Percentiles rank a stretch among this genome's conserved stretches.
Conservation (phyloP, 257 asterid genomes). For the Leptodermis oblonga region DNA sequence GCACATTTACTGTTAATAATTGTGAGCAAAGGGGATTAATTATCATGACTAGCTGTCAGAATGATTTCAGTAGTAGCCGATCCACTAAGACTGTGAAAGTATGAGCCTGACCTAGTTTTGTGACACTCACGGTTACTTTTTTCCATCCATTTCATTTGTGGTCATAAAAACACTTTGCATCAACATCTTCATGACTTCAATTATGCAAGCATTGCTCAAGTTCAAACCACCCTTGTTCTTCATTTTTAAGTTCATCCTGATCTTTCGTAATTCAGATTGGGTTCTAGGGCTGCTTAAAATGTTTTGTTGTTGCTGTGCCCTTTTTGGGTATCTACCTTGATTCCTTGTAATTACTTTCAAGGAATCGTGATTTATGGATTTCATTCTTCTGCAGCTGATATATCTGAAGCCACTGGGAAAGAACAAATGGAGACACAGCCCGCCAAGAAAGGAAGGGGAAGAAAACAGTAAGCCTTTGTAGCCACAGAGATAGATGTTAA, state of each 20-base stretch:
- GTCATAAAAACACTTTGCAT: background rate
- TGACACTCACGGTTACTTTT: background rate
- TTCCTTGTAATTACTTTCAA: background rate
- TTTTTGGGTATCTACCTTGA: background rate
- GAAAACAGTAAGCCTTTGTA: conserved; percentile 45
- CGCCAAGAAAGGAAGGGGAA: conserved; percentile 67
- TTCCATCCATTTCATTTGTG: background rate
- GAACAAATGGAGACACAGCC: conserved; percentile 59
- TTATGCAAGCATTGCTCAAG: background rate
- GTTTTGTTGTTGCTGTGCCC: background rate
- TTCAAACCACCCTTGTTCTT: background rate
- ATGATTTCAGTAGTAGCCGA: background rate
- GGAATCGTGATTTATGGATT: background rate
- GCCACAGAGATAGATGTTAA: background rate
- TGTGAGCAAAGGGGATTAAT: background rate
- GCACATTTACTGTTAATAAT: background rate
- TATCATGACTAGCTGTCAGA: background rate
- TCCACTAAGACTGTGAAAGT: background rate
- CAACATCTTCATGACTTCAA: background rate
- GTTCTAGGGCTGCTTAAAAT: background rate
- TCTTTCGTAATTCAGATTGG: background rate
- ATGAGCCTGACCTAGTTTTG: background rate
- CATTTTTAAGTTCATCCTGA: background rate
- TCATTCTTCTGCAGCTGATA: conserved; percentile 41
- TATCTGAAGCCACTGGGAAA: conserved; percentile 66